Evolutionary conservation across 768 basidiomycete species (phyloP), one percentile per base, ranked within the genome.

Genomic region (Boletellus sp.): DNA sequence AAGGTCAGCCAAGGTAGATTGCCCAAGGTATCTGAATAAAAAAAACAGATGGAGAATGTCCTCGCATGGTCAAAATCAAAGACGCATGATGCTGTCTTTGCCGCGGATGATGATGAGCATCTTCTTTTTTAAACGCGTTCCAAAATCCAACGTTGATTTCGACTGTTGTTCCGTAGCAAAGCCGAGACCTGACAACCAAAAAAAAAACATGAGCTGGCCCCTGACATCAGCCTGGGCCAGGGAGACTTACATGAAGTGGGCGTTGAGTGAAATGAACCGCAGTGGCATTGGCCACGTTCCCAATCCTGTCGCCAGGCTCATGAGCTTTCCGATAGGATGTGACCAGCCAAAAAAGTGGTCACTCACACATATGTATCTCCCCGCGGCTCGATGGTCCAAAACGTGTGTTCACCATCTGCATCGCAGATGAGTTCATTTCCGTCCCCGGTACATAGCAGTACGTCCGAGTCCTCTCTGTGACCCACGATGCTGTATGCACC

Each of bases 91-190:
- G 28, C 12, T 31, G 15, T 37, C 35, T 19, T 12, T 31, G 6
- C 12, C 37, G 9, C 38, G 12, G n/a, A 20, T 37, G 7, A 28
- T 28, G 4, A 28, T 8, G 7, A 28, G 11, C 28, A 10, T n/a
- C n/a, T 10, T 17, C 28, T n/a, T 16, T 12, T 32, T 22, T 41
- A 48, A 32, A 6, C 26, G 12, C 47, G 50, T 45, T 54, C 53
- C 33, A 54, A 12, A 3, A 48, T 28, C 54, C 54, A 55, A 11
- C 54, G 54, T 35, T 55, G 54, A n/a, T 48, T 41, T 52, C 24
- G 46, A 20, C 26, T 36, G 38, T 45, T 55, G 24, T 41, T 48
- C 3, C 47, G 47, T 12, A 48, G 38, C 32, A 48, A 40, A 6
- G 39, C 39, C 12, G 47, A 48, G 12, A 48, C 47, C 47, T 48